Evolutionary conservation across 2,329 filamentous ascomycete genomes (phyloP).

Genomic region (Aspergillus sp.): DNA sequence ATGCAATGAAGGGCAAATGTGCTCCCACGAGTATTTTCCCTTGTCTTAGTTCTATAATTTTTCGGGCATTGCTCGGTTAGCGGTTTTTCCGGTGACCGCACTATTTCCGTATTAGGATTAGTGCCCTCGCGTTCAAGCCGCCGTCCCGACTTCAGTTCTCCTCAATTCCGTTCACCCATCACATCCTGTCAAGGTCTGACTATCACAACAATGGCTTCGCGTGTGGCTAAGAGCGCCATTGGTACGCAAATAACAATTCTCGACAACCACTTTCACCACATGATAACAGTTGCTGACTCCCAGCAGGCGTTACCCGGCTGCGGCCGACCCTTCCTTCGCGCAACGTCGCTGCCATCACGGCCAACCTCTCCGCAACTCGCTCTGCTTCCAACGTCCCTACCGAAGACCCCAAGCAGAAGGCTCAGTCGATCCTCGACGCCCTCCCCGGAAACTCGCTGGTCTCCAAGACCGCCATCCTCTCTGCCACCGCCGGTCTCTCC

Average conservation of each 20-base stretch:
- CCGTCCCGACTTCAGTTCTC: constrained; percentile 43
- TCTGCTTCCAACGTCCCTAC: constrained; percentile 74
- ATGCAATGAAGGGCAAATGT: neutral
- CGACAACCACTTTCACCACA: constrained; percentile 14
- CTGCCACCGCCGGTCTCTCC: constrained; percentile 83
- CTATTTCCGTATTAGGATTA: constrained; percentile 32
- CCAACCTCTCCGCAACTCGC: constrained; percentile 66
- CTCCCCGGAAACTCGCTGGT: constrained; percentile 88
- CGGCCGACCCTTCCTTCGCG: constrained; percentile 77
- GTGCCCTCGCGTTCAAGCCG: constrained; percentile 38
- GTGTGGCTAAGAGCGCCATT: constrained; percentile 91
- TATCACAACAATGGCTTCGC: constrained; percentile 88
- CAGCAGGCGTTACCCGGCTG: constrained; percentile 81
- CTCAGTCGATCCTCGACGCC: constrained; percentile 89
- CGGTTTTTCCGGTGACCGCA: constrained; percentile 33
- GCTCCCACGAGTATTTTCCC: neutral
- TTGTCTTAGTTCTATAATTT: constrained; percentile 6
- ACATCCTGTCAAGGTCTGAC: constrained; percentile 53
- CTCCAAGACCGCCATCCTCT: constrained; percentile 96
- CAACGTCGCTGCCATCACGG: constrained; percentile 71
- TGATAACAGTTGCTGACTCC: constrained; percentile 34
- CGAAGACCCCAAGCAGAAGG: constrained; percentile 94
- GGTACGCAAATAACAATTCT: constrained; percentile 63
- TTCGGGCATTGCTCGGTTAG: constrained; percentile 31
- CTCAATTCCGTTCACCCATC: constrained; percentile 41